Base-by-base conservation (phyloP, 345 rosid species). In the Nephelium lappaceum region DNA sequence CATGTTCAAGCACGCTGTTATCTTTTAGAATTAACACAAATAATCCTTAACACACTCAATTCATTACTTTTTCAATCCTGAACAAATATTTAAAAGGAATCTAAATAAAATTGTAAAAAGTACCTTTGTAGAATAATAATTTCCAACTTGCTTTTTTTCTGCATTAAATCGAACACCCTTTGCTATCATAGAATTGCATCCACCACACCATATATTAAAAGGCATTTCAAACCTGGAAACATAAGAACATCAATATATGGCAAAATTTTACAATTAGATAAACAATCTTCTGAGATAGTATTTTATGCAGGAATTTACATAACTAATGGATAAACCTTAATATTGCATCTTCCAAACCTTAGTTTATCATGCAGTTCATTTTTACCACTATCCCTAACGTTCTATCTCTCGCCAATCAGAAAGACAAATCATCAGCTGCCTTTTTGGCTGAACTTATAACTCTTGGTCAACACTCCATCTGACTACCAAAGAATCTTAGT, bases 101-200 rank as follows among this genome's bases (percentile, higher is more conserved):
- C 53, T 24, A 64, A 9, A 74, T 57, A 18, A 49, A 69, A 47
- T 43, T 19, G 31, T 14, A 69, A 71, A 39, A 67, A 3, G 0
- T 85, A 93, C 99, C 98, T 97, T 97, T 24, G 98, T 93, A 25
- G 98, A 97, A 86, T 94, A 94, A 83, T 97, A 97, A 83, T 93
- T 93, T 71, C 98, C 98, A 75, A 94, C 98, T 94, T 94, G 98
- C 84, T 97, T 97, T 81, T 97, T 97, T 83, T 94, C 98, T 45
- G 99, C 97, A 81, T 94, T 94, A 80, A 97, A 97, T 61, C 98
- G 85, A 75, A 97, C 99, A 83, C 99, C 98, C 91, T 94, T 97
- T 69, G 90, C 98, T 53, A 97, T 93, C 98, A 97, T 92, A 77
- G 95, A 90, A 79, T 85, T 93, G 90, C 98, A 94, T 72, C 99